A percentile compares a stretch with the other conserved stretches of the same genome.
Evolutionary conservation across 2,329 filamentous ascomycete genomes (phyloP).

Genomic region (Trichoderma koningii): DNA sequence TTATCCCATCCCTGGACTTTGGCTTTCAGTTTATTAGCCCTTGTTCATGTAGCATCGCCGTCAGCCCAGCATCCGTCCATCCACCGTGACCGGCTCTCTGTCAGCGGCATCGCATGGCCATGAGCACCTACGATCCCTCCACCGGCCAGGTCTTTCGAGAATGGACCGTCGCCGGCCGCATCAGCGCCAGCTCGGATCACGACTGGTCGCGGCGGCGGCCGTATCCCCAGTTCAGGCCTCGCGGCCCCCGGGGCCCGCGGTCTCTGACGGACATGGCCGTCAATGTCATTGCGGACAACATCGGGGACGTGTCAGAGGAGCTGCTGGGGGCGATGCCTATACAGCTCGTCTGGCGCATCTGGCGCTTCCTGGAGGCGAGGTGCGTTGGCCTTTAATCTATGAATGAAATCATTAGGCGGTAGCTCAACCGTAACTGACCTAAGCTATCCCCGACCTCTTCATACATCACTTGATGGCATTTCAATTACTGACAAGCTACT

Average conservation of each 20-base stretch:
- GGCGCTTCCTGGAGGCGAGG: conserved; percentile 46
- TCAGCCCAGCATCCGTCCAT: not conserved
- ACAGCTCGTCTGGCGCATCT: conserved; percentile 43
- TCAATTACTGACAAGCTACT: conserved; percentile 3
- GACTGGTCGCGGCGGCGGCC: conserved; percentile 44
- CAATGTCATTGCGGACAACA: conserved; percentile 42
- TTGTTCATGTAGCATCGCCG: conserved; percentile 13
- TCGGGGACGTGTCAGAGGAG: conserved; percentile 40
- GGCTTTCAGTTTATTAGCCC: not conserved
- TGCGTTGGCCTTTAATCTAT: conserved; percentile 31
- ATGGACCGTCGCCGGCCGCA: conserved; percentile 40
- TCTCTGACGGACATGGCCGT: conserved; percentile 46
- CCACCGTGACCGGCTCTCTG: not conserved
- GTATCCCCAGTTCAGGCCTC: conserved; percentile 35
- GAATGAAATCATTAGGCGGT: not conserved
- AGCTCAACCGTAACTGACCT: too few relatives aligned
- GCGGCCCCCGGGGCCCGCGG: conserved; percentile 39
- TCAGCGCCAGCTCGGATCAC: conserved; percentile 32
- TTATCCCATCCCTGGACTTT: not conserved
- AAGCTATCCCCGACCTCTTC: not conserved
- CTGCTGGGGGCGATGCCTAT: conserved; percentile 42
- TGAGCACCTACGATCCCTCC: conserved; percentile 42
- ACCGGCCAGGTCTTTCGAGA: conserved; percentile 44
- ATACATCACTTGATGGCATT: not conserved
- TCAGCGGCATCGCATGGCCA: conserved; percentile 27